phyloP scores from a whole-genome alignment of 345 rosid species.

The Populus deltoides region DNA sequence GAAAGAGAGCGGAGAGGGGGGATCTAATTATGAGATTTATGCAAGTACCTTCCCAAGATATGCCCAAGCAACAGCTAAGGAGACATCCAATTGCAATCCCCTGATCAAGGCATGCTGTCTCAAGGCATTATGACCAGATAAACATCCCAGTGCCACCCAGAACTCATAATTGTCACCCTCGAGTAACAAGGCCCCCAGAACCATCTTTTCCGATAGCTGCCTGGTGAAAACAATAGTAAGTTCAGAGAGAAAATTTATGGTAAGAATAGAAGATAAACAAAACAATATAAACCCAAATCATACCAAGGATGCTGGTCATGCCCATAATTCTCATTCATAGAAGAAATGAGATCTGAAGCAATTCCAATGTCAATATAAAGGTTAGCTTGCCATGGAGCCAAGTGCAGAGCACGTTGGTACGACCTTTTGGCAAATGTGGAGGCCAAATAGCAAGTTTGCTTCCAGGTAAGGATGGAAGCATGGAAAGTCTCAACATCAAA shows the following conservation, averaged over 20 bases:
- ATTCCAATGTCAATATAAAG: slow-evolving; percentile 73
- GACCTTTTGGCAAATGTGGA: slow-evolving; percentile 65
- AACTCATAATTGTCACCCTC: slow-evolving; percentile 76
- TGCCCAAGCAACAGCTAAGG: slow-evolving; percentile 88
- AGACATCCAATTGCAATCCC: slow-evolving; percentile 85
- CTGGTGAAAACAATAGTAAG: slow-evolving; percentile 50
- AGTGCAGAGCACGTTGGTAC: slow-evolving; percentile 72
- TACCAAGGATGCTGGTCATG: slow-evolving; percentile 55
- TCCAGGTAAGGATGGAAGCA: slow-evolving; percentile 67
- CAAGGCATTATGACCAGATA: slow-evolving; percentile 63
- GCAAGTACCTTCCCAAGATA: slow-evolving; percentile 79
- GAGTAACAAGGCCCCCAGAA: slow-evolving; percentile 74
- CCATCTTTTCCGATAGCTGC: slow-evolving; percentile 88
- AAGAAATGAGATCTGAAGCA: slow-evolving; percentile 61
- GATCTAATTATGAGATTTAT: neutral
- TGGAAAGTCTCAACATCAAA: slow-evolving; percentile 39
- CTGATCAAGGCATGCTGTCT: slow-evolving; percentile 83
- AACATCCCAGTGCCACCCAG: slow-evolving; percentile 88
- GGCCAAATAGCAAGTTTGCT: slow-evolving; percentile 51
- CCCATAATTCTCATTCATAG: slow-evolving; percentile 34
- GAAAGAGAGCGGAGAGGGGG: neutral
- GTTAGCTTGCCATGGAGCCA: slow-evolving; percentile 92
- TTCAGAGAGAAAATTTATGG: slow-evolving; percentile 15
- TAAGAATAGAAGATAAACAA: slow-evolving; percentile 12
- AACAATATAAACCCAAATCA: slow-evolving; percentile 19